Evolutionary conservation across 2,329 filamentous ascomycete species (phyloP), one percentile per base, ranked within the genome.

Genomic region (Laburnicola sp.): DNA sequence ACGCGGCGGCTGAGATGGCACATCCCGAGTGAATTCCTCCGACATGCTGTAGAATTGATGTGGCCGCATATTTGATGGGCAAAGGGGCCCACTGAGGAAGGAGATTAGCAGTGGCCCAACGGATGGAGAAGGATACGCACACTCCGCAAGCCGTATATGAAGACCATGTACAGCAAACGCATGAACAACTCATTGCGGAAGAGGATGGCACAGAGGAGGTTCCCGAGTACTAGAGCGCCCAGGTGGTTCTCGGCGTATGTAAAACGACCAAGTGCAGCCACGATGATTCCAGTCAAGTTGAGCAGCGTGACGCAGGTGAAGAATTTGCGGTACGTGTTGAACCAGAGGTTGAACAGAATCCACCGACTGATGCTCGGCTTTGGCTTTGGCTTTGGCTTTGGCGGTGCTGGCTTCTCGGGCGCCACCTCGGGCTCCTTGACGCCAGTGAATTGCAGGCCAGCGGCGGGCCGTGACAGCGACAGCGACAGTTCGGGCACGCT

Each of bases 21-120:
- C 68, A 71, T 45, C 68, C 68, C 23, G 68, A 71, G 39, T 71
- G 68, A 41, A 71, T 66, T 16, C 68, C 68, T 21, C 68, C 68
- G 4, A 67, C 59, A 49, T 71, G 68, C 41, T 71, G 68, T 32
- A 71, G 42, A 5, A 65, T 51, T 11, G 68, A 71, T 6, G 66
- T 70, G 7, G 60, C 65, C 28, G 62, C 68, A 7, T 62, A 54
- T 38, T 69, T 70, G 32, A 71, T 41, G 26, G 58, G 51, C 31
- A 69, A 36, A 11, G 68, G 68, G 21, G 68, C 64, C 68, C 68
- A 71, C 68, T 71, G 45, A 34, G 32, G 22, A 25, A 37, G 16
- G 25, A 54, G 26, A 59, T 57, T 30, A 49, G 32, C n/a, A 25
- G 9, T 5, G 21, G 21, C 51, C 11, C 23, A 32, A 41, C 38